Evolutionary conservation across 73 alveolate genomes (phyloP).

Genomic region (Paramecium sexaurelia): DNA sequence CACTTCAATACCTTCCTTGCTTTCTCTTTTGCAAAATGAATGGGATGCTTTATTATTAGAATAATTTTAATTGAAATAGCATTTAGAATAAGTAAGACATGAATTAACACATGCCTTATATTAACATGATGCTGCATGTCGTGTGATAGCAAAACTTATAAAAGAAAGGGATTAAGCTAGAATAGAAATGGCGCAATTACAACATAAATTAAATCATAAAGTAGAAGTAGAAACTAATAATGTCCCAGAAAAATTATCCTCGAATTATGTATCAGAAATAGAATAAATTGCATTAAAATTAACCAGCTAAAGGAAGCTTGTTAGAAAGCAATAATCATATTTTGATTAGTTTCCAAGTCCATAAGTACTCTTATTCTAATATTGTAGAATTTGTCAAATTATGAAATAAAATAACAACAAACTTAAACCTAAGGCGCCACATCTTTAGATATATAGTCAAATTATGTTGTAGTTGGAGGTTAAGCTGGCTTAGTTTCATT

Average conservation of each 20-base stretch:
- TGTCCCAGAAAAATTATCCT: slow-evolving; percentile 41
- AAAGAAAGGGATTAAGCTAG: slow-evolving; percentile 87
- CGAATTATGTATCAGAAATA: slow-evolving; percentile 3
- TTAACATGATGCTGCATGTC: slow-evolving; percentile 91
- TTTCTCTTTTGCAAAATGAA: slow-evolving; percentile 77
- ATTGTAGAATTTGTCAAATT: slow-evolving; percentile 30
- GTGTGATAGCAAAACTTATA: slow-evolving; percentile 81
- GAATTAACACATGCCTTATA: slow-evolving; percentile 88
- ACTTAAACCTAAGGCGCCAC: neutral
- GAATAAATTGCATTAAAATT: slow-evolving; percentile 46
- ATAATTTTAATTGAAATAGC: slow-evolving; percentile 72
- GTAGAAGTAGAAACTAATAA: slow-evolving; percentile 51
- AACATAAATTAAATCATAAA: slow-evolving; percentile 50
- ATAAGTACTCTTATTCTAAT: neutral
- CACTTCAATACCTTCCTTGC: slow-evolving; percentile 79
- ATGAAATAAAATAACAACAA: slow-evolving; percentile 22
- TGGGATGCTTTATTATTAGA: slow-evolving; percentile 86
- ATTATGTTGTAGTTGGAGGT: slow-evolving; percentile 57
- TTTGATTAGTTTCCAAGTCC: slow-evolving; percentile 56
- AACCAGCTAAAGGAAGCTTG: slow-evolving; percentile 37
- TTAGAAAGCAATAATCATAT: slow-evolving; percentile 34
- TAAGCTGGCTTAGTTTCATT: slow-evolving; percentile 51
- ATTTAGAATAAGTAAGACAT: slow-evolving; percentile 72
- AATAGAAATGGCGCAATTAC: slow-evolving; percentile 63
- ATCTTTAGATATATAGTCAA: neutral